Evolutionary conservation across 225 moss, liverwort and hornwort genomes (phyloP).

Genomic region (Climacium dendroides): DNA sequence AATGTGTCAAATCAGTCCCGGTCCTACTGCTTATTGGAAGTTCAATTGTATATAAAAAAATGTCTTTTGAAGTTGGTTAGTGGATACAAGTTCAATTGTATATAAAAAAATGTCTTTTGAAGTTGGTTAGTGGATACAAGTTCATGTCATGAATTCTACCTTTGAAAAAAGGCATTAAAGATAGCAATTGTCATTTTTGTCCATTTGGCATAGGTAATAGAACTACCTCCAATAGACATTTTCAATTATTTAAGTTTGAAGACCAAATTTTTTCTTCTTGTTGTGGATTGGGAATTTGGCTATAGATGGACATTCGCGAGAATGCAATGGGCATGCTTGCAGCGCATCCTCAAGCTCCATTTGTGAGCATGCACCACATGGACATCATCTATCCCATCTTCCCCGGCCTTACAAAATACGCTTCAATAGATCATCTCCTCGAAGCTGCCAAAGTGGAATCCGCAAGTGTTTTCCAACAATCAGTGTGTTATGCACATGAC

Average conservation of each 20-base stretch:
- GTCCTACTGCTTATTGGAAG: no score
- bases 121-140: no score
- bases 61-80: not conserved
- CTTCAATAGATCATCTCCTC: conserved; percentile 1
- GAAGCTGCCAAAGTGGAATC: conserved; percentile 1
- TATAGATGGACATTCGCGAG: conserved; percentile 21
- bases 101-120: not conserved
- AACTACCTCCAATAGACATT: not conserved
- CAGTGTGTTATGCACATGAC: not conserved
- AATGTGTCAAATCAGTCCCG: no score
- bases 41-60: not conserved
- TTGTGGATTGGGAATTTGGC: not conserved
- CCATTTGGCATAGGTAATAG: no score
- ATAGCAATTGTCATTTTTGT: not conserved
- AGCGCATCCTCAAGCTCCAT: conserved; percentile 11
- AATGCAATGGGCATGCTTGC: conserved; percentile 11
- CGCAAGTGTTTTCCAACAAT: conserved; percentile 17
- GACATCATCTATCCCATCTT: conserved; percentile 28
- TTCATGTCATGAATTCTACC: not conserved
- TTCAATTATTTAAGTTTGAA: not conserved
- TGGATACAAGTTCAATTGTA: no score
- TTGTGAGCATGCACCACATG: conserved; percentile 27
- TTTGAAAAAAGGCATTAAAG: no score
- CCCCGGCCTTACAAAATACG: not conserved
- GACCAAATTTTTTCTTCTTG: not conserved